phyloP scores from a whole-genome alignment of 179 eudicot species.

The Silene coronaria region DNA sequence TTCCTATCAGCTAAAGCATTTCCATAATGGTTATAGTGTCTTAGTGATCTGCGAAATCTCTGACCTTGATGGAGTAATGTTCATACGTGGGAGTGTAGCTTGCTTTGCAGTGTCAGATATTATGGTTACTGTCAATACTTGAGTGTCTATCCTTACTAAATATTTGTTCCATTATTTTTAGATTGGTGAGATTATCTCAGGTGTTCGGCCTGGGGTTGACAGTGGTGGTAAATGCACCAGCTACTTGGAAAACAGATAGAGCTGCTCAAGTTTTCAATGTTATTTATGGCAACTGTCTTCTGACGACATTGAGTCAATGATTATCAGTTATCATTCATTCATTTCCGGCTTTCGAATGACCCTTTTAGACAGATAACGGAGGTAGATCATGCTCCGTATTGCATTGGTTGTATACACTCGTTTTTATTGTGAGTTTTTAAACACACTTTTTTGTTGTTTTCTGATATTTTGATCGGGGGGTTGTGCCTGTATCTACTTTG shows the following conservation, averaged over 20 bases:
- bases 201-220: constrained; percentile 82
- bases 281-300: constrained; percentile 81
- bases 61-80: background rate
- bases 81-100: background rate
- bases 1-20: too few relatives aligned
- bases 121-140: background rate
- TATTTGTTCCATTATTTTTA: constrained; percentile 18
- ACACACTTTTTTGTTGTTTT: constrained; percentile 1
- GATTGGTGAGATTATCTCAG: constrained; percentile 78
- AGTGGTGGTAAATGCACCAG: constrained; percentile 89
- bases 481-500: constrained; percentile 93
- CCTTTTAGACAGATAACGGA: constrained; percentile 93
- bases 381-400: constrained; percentile 34
- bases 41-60: background rate
- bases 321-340: too few relatives aligned
- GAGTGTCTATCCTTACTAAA: background rate
- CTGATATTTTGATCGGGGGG: constrained; percentile 48
- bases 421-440: background rate
- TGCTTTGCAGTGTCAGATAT: background rate
- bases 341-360: constrained; percentile 84
- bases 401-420: constrained; percentile 11
- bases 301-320: too few relatives aligned
- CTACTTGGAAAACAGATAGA: constrained; percentile 92
- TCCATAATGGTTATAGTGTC: background rate
- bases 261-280: constrained; percentile 88